Evolutionary conservation across 2,329 filamentous ascomycete genomes (phyloP), one percentile per base, ranked within the genome.

Genomic region (Hypomyces perniciosus): DNA sequence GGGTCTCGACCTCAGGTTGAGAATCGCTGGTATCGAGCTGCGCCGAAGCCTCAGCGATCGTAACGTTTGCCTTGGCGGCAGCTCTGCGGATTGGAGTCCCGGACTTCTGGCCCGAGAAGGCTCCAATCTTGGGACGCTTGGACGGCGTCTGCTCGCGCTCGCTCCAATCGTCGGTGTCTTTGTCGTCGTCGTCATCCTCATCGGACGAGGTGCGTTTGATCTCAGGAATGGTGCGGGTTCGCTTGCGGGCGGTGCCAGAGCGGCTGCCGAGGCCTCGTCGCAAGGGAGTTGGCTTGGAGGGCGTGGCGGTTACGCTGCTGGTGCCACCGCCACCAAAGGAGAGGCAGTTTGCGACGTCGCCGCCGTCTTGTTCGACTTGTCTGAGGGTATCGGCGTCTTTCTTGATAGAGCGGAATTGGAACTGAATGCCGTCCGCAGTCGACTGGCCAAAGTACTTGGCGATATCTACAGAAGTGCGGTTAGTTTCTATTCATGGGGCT

Each of bases 361-460:
- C 65, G 28, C 74, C 75, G 1, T 65, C 62, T 26, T 68, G 65
- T n/a, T 72, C 69, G 3, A 73, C 72, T 3, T 67, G 59, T 39
- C 71, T 68, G 41, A 83, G 72, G 2, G 64, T 65, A 37, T 77
- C 72, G 30, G 75, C 79, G 30, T 80, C 71, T 34, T 69, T 70
- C 64, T 80, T 81, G 65, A 83, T 75, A 27, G 62, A 54, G 1
- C 80, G 74, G 59, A 84, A 82, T 59, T 83, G 80, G 61, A 80
- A 84, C 56, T 76, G 73, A n/a, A 84, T 74, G 7, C 81, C 81
- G 20, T 73, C 73, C 0, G 71, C 61, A 0, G 80, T 84, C 4
- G 77, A 80, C 51, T 80, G 78, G 28, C 80, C 80, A 56, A 80
- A 84, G 64, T 78, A 76, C 54, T 75, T 78, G 53, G 77, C 74